A percentile compares a stretch with the other conserved stretches of the same genome.
These are phyloP conservation scores for Paulownia fortunei DNA, from an alignment of 257 asterid genomes.

Conservation along the genomic window DNA sequence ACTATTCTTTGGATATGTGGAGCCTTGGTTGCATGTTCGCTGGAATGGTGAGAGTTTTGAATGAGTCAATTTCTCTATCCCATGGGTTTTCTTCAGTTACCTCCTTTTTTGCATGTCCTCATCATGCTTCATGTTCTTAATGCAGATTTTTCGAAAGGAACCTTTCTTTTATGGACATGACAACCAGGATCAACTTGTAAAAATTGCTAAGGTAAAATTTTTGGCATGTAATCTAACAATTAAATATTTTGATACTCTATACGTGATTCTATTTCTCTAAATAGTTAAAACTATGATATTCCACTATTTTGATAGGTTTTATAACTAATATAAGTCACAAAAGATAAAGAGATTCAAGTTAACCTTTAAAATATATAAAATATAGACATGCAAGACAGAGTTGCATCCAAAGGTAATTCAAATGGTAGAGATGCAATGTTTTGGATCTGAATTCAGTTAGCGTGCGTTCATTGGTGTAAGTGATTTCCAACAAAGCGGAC, in stretches of 20 bases:
- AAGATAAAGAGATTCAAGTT: background rate
- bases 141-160: slow-evolving; percentile 93
- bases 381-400: background rate
- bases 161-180: slow-evolving; percentile 98
- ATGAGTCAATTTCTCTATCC: background rate
- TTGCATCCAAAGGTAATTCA: background rate
- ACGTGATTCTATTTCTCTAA: background rate
- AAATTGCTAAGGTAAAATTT: slow-evolving; percentile 80
- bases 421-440: slow-evolving; percentile 8
- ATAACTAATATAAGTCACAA: background rate
- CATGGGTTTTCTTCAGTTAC: background rate
- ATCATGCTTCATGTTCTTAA: slow-evolving; percentile 19
- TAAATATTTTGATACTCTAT: background rate
- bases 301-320: slow-evolving; percentile 4
- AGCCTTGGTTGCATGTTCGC: slow-evolving; percentile 95
- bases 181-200: slow-evolving; percentile 97
- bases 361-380: background rate
- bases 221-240: background rate
- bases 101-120: background rate
- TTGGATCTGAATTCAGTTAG: background rate
- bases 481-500: background rate
- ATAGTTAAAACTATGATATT: background rate
- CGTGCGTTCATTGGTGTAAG: background rate
- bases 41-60: slow-evolving; percentile 83
- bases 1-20: slow-evolving; percentile 79